Percentiles rank a stretch among this genome's conserved stretches.
Evolutionary conservation across 805 yeast species (phyloP).

Genomic region (Yamadazyma kitorensis): DNA sequence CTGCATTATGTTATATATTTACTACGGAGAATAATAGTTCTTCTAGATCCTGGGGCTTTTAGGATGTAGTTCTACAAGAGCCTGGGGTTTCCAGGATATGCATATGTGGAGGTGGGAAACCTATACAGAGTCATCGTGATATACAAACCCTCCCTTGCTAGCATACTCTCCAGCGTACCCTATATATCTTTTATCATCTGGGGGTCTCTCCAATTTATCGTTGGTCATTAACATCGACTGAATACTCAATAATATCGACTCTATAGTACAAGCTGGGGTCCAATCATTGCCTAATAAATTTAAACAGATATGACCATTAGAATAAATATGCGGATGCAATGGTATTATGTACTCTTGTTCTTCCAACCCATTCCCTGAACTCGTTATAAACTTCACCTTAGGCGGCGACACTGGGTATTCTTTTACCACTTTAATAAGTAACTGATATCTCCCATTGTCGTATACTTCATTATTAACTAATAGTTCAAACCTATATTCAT

Average conservation of each 20-base stretch:
- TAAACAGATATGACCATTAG: slow-evolving; percentile 77
- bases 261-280: slow-evolving; percentile 61
- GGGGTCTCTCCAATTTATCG: slow-evolving; percentile 47
- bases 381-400: slow-evolving; percentile 47
- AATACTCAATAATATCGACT: slow-evolving; percentile 50
- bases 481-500: slow-evolving; percentile 21
- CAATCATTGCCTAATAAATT: slow-evolving; percentile 63
- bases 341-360: slow-evolving; percentile 41
- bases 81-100: too few species aligned
- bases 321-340: slow-evolving; percentile 70
- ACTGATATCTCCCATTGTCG: slow-evolving; percentile 24
- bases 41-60: too few species aligned
- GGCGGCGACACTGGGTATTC: slow-evolving; percentile 62
- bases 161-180: slow-evolving; percentile 59
- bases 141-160: slow-evolving; percentile 43
- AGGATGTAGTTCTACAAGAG: too few species aligned
- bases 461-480: slow-evolving; percentile 14
- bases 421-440: slow-evolving; percentile 41
- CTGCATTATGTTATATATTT: too few species aligned
- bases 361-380: slow-evolving; percentile 1
- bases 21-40: too few species aligned
- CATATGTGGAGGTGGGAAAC: too few species aligned
- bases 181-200: slow-evolving; percentile 52
- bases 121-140: slow-evolving; percentile 56
- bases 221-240: slow-evolving; percentile 65